Evolutionary conservation across 768 basidiomycete genomes (phyloP).

Genomic region (Leccinum olivaceopallidum): DNA sequence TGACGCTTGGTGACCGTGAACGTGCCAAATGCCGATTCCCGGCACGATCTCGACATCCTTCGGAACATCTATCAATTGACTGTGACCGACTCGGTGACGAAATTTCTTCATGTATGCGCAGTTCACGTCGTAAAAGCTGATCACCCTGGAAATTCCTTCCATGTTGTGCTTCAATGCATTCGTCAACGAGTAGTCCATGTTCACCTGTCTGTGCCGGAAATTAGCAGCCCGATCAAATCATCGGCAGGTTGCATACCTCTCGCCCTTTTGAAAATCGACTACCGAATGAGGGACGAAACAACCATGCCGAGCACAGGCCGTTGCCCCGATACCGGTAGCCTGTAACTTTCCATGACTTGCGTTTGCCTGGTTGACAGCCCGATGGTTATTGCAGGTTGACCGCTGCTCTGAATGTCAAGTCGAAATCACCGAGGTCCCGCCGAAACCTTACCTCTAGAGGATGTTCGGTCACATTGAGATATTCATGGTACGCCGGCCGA

Average conservation of each 20-base stretch:
- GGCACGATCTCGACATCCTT: no score
- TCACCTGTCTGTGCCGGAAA: conserved; percentile 4
- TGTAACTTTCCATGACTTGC: neutral
- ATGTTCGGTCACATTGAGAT: neutral
- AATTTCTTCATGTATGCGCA: conserved; percentile 8
- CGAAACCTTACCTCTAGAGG: neutral
- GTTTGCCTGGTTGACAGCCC: conserved; percentile 2
- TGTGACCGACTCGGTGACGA: no score
- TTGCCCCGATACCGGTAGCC: neutral
- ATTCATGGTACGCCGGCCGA: neutral
- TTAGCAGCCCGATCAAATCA: neutral
- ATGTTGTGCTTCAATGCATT: conserved; percentile 5
- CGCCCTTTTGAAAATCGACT: conserved; percentile 33
- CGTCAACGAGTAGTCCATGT: conserved; percentile 8
- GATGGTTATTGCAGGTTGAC: neutral
- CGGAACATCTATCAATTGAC: no score
- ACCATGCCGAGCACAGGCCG: neutral
- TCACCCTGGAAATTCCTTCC: rapidly evolving
- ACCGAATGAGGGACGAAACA: conserved; percentile 29
- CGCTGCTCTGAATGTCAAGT: neutral
- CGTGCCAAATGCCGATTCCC: conserved; percentile 19
- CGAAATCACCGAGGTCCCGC: neutral
- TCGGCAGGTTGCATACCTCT: neutral
- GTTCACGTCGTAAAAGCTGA: conserved; percentile 9
- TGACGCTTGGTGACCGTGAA: conserved; percentile 26